phyloP scores from a whole-genome alignment of 352 stramenopile genomes.

The Pythium angustatum region DNA sequence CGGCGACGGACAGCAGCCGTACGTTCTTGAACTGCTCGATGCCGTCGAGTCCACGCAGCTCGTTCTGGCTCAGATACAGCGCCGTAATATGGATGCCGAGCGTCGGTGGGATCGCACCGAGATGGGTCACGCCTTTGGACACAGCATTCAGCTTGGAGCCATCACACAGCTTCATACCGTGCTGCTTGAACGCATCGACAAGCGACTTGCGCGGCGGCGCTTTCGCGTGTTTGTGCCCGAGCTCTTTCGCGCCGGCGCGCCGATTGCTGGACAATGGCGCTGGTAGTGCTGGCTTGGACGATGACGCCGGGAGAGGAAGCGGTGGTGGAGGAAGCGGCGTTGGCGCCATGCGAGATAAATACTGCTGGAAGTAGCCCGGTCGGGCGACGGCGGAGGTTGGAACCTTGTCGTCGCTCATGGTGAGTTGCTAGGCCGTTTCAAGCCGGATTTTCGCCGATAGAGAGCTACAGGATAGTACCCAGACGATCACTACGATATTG shows the following conservation, averaged over 20 bases:
- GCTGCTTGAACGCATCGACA: slow-evolving; percentile 66
- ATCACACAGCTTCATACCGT: slow-evolving; percentile 68
- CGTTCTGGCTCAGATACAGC: slow-evolving; percentile 85
- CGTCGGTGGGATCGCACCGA: slow-evolving; percentile 51
- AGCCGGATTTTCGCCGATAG: background rate
- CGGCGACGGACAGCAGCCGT: slow-evolving; percentile 62
- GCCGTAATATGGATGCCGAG: slow-evolving; percentile 49
- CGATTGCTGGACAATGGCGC: background rate
- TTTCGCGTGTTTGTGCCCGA: slow-evolving; percentile 12
- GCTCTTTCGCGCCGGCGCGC: background rate
- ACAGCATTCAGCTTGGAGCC: slow-evolving; percentile 77
- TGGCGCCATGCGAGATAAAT: slow-evolving; percentile 30
- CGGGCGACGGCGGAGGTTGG: background rate
- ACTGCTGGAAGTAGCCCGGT: slow-evolving; percentile 36
- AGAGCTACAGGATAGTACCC: background rate
- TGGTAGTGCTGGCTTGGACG: background rate
- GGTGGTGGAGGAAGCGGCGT: slow-evolving; percentile 23
- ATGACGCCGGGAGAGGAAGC: slow-evolving; percentile 15
- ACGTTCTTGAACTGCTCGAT: slow-evolving; percentile 65
- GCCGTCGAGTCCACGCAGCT: slow-evolving; percentile 46
- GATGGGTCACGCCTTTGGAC: slow-evolving; percentile 47
- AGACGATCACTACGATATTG: background rate
- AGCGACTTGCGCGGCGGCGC: slow-evolving; percentile 42
- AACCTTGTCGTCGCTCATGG: slow-evolving; percentile 17
- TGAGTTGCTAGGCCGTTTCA: background rate